Percentiles rank a stretch among this genome's conserved stretches.
Evolutionary conservation across 192 early-diverging fungal species (phyloP).

Genomic region (Coemansia biformis): DNA sequence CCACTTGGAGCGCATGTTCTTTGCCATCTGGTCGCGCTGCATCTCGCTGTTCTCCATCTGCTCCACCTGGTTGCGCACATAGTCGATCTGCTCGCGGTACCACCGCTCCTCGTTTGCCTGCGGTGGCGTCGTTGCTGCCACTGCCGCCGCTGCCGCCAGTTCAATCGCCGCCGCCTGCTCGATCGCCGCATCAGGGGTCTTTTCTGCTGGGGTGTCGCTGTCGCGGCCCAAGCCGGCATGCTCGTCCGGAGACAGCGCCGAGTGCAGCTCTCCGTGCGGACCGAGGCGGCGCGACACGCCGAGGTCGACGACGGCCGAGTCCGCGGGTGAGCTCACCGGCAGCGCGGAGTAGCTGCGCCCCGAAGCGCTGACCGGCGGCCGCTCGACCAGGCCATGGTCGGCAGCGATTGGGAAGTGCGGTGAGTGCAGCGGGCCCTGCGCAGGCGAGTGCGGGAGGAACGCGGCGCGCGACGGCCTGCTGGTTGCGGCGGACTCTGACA

Average conservation of each 20-base stretch:
- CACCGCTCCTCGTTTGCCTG: slow-evolving; percentile 35
- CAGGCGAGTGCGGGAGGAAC: not conserved
- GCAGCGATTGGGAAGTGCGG: slow-evolving; percentile 28
- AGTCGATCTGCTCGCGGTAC: slow-evolving; percentile 50
- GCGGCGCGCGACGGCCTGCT: slow-evolving; percentile 1
- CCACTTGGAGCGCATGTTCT: slow-evolving; percentile 42
- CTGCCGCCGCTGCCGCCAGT: slow-evolving; percentile 21
- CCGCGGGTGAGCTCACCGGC: slow-evolving; percentile 12
- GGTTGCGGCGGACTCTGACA: not conserved
- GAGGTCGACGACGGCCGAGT: slow-evolving; percentile 22
- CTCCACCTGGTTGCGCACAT: slow-evolving; percentile 48
- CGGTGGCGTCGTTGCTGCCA: slow-evolving; percentile 18
- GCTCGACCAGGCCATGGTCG: not conserved
- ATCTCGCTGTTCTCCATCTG: slow-evolving; percentile 40
- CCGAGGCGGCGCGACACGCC: slow-evolving; percentile 4
- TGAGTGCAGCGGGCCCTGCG: slow-evolving; percentile 17
- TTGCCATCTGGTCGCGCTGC: slow-evolving; percentile 43
- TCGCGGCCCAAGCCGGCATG: not conserved
- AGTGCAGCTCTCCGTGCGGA: slow-evolving; percentile 14
- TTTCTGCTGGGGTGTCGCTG: not conserved
- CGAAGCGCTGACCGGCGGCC: slow-evolving; percentile 3
- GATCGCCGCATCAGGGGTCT: not conserved
- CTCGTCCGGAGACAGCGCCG: slow-evolving; percentile 7
- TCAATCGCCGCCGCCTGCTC: slow-evolving; percentile 8
- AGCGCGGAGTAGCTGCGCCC: slow-evolving; percentile 9